phyloP scores from a whole-genome alignment of 805 yeast genomes.

The Wickerhamiella spandovensis region DNA sequence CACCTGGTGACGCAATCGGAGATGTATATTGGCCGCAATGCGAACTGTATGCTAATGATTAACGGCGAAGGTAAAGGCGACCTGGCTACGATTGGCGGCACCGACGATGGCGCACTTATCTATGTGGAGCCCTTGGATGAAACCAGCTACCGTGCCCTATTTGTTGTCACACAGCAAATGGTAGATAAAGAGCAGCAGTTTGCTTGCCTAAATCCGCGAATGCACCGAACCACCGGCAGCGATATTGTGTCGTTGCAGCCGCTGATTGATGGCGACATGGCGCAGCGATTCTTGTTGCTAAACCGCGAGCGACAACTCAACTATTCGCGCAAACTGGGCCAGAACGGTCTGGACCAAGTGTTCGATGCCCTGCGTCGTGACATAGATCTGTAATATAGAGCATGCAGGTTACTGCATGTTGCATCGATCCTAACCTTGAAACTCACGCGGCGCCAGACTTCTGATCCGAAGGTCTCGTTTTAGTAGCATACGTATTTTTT shows the following conservation, averaged over 20 bases:
- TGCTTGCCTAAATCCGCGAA: conserved; percentile 67
- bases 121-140: conserved; percentile 66
- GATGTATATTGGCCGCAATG: conserved; percentile 49
- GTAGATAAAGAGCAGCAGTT: conserved; percentile 59
- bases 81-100: conserved; percentile 51
- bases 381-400: neutral
- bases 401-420: neutral
- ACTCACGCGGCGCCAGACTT: neutral
- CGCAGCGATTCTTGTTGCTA: conserved; percentile 19
- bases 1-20: conserved; percentile 55
- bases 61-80: conserved; percentile 19
- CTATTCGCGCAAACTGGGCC: conserved; percentile 22
- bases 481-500: too few relatives aligned
- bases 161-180: conserved; percentile 76
- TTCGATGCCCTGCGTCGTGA: conserved; percentile 11
- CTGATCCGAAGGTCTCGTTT: too few relatives aligned
- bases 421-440: neutral
- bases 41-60: conserved; percentile 19
- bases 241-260: conserved; percentile 11
- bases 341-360: conserved; percentile 18
- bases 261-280: conserved; percentile 20
- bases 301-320: conserved; percentile 14
- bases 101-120: conserved; percentile 67
- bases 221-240: conserved; percentile 16
- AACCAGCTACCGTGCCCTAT: conserved; percentile 61